Percentiles rank a stretch among this genome's conserved stretches.
Evolutionary conservation across 2,329 filamentous ascomycete genomes (phyloP).

Genomic region (Fusarium sp.): DNA sequence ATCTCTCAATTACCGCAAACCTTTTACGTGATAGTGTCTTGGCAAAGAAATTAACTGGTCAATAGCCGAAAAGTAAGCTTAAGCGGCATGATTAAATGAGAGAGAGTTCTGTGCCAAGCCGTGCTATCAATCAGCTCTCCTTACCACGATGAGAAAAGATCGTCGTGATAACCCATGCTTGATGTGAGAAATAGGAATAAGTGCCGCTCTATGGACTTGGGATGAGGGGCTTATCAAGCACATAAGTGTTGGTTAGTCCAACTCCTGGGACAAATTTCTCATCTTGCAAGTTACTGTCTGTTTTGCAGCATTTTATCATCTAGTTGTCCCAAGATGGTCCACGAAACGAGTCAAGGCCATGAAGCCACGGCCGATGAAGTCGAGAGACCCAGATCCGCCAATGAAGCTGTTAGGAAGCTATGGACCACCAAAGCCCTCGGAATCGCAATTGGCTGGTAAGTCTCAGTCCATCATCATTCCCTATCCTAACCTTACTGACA

Average conservation of each 20-base stretch:
- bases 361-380: not conserved
- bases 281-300: not conserved
- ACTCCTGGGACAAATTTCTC: accelerated
- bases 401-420: conserved; percentile 34
- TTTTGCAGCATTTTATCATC: too few relatives aligned
- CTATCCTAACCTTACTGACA: not conserved
- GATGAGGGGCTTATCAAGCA: not conserved
- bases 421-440: conserved; percentile 20
- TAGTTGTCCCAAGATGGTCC: conserved; percentile 8
- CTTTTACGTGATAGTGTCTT: conserved; percentile 22
- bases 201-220: not conserved
- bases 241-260: not conserved
- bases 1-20: not conserved
- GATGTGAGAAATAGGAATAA: conserved; percentile 25
- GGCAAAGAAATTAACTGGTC: not conserved
- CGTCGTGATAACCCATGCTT: conserved; percentile 9
- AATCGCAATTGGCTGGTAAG: conserved; percentile 27
- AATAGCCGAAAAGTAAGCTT: not conserved
- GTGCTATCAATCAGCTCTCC: conserved; percentile 33
- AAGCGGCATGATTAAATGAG: conserved; percentile 4
- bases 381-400: conserved; percentile 2
- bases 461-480: accelerated
- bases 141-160: conserved; percentile 27
- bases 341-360: not conserved
- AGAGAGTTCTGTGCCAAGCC: conserved; percentile 19